Base-by-base conservation (phyloP, 345 rosid genomes). In the Pistacia atlantica region DNA sequence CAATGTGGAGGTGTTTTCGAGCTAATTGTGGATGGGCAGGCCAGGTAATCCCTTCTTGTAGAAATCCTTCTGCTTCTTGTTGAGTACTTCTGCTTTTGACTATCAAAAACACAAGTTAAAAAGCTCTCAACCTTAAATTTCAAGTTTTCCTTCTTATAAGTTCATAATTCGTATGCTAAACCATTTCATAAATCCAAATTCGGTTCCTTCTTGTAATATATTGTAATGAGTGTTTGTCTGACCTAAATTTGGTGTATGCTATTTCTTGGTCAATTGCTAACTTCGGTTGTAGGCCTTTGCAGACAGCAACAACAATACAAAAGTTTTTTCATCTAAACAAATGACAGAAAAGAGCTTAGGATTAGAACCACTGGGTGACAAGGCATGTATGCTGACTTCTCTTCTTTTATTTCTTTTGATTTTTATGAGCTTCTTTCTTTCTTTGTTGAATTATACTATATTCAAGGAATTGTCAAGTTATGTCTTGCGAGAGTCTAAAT, bases 211-310 rank as follows among this genome's bases (percentile, higher is more conserved):
- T 17, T 16, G 14, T 54, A 9, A 8, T 70, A 8, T 70, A 31
- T 11, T 58, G 5, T 35, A 35, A 9, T 71, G n/a, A 56, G 33
- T 33, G n/a, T 56, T 37, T 71, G 16, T 37, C 35, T 49, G 38
- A 16, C 18, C 5, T 56, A 33, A 55, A 70, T 8, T 13, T 20
- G 8, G 0, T 22, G 25, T 22, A 22, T 22, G 25, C 25, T 22
- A 22, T 22, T 22, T 22, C 25, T 22, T 22, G 25, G 25, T 22
- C 25, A 22, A 22, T 22, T 22, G 25, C 0, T 22, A 22, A 22
- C 65, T 77, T 75, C 76, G 55, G 14, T 37, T 82, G 63, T 46
- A 87, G 88, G 82, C 82, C 58, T 83, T 73, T 72, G 83, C 87
- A 20, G 84, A 80, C 62, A 28, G 79, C 74, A 66, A 70, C 46